Evolutionary conservation across 2,329 filamentous ascomycete species (phyloP), one percentile per base, ranked within the genome.

Genomic region (Xylariaceae sp.): DNA sequence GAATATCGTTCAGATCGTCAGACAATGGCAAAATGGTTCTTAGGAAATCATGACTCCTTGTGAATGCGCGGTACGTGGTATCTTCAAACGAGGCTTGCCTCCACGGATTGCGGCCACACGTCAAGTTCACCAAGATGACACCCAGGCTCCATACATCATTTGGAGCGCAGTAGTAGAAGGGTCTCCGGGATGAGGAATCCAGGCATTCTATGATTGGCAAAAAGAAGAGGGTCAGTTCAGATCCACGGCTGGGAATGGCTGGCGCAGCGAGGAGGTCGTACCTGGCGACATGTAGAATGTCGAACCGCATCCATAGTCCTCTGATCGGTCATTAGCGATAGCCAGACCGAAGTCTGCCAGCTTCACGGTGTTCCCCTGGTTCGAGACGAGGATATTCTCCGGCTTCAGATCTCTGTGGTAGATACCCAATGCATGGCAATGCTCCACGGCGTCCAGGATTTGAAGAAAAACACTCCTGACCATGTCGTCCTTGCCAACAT

Each of bases 271-370:
- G 53, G 37, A 45, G 61, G 60, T 76, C 83, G 72, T 87, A 96
- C 92, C 92, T 83, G 94, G 94, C 68, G 91, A 96, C 94, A 97
- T 99, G 76, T 99, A 99, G 68, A 97, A 97, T 13, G 92, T 97
- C 30, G 94, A 97, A 60, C 94, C 94, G 71, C 94, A 99, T 67
- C 94, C 94, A 73, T 96, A 96, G 71, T 99, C 94, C 64, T 91
- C 88, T 60, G 92, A 96, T 63, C 86, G 79, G 61, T 84, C 80
- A 61, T 92, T 89, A 54, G 84, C 85, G 21, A 91, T 97, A 55
- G 94, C 94, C 51, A 99, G 83, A 69, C 94, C 94, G 79, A 99
- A 99, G 74, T 99, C 94, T 62, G 92, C 94, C 61, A 99, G 82
- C 76, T 97, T 96, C 68, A 96, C 89, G 34, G 90, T 94, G 74